Conservation (phyloP, 495 filamentous ascomycete genomes). For the Tetracladium marchalianum region DNA sequence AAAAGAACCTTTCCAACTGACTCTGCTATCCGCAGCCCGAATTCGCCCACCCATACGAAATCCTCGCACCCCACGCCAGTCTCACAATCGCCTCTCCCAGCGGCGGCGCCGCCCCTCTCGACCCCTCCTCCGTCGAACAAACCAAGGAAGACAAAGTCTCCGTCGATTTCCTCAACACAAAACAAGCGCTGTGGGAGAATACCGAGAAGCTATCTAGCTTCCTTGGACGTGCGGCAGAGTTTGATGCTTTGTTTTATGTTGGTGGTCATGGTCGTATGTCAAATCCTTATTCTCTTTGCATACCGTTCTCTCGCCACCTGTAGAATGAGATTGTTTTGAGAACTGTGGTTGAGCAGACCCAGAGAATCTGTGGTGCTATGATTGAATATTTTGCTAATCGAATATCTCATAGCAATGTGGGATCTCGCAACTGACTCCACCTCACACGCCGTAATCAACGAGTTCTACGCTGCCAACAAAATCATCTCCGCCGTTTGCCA, state of each 20-base stretch:
- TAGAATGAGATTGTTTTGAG: no score
- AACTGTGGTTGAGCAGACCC: no score
- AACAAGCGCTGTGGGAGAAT: conserved; percentile 49
- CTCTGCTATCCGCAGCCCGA: conserved; percentile 41
- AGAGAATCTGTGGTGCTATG: no score
- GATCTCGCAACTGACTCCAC: conserved; percentile 43
- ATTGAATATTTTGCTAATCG: background rate
- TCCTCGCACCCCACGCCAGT: conserved; percentile 40
- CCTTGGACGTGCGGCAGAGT: conserved; percentile 42
- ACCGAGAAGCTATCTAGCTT: conserved; percentile 43
- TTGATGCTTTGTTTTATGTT: conserved; percentile 58
- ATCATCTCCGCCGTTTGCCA: conserved; percentile 60
- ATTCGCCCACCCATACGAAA: conserved; percentile 56
- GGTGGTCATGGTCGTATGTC: conserved; percentile 54
- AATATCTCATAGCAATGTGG: conserved; percentile 44
- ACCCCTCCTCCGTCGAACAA: conserved; percentile 49
- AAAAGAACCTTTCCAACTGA: background rate
- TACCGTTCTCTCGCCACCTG: no score
- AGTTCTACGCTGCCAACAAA: conserved; percentile 51
- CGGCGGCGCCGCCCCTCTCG: conserved; percentile 57
- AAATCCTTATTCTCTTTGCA: background rate
- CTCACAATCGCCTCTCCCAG: conserved; percentile 54
- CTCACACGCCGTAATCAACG: conserved; percentile 43
- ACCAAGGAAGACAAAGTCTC: conserved; percentile 47
- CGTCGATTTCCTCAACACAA: conserved; percentile 37